Evolutionary conservation across 2,329 filamentous ascomycete species (phyloP), one percentile per base, ranked within the genome.

Genomic region (Alternaria sp.): DNA sequence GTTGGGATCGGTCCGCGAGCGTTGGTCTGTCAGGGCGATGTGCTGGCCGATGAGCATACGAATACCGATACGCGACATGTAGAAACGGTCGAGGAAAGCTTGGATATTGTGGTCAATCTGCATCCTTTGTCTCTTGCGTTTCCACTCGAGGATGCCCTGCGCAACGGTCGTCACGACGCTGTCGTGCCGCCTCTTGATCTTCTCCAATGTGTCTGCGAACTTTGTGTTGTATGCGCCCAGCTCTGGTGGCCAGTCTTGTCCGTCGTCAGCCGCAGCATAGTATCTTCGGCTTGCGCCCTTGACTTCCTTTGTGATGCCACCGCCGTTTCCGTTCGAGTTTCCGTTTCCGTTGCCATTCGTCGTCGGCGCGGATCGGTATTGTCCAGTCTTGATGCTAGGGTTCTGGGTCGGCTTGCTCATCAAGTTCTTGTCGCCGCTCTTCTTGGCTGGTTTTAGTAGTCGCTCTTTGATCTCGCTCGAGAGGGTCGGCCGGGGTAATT

Each of bases 1-100:
- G 63, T 93, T 92, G 38, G 93, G 93, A 78, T 98, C 94, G 64
- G 89, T 89, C 68, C 93, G 89, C 71, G 95, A 90, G 72, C 90
- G 91, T 81, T 98, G 94, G 78, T 98, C 94, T 6, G 94, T 97
- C 60, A 99, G 85, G 61, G 95, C 95, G 74, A 99, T 97, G 83
- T 99, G 95, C 79, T 99, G 95, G 54, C 95, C 95, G 72, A 99
- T 97, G 51, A 99, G 89, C 95, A 99, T 99, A 71, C 95, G 92
- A 70, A 99, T 99, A 67, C 95, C 95, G 75, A 99, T 99, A 64
- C 95, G 92, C 44, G 94, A 97, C 95, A 99, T 99, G 85, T 99
- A 99, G 81, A 99, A 99, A 61, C 95, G 92, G 81, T 99, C 95
- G 67, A 99, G 88, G 84, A 99, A 99, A 56, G 93, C 90, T 79